Evolutionary conservation across 345 rosid genomes (phyloP).

Genomic region (Eucalyptus marginata): DNA sequence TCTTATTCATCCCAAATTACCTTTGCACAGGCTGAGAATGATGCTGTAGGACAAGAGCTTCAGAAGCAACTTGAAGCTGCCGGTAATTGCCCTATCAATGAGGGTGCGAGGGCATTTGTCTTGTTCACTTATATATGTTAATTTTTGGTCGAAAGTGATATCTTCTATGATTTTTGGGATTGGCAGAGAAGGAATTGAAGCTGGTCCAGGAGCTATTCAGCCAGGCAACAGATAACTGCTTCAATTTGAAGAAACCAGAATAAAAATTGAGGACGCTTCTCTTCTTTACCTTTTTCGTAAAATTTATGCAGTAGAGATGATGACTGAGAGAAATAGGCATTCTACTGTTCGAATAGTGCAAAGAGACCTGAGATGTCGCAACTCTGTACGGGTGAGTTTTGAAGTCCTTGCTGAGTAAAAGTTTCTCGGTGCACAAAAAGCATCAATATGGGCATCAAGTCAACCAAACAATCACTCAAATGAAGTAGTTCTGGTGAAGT

Average conservation of each 20-base stretch:
- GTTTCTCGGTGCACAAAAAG: background rate
- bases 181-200: conserved; percentile 76
- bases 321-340: background rate
- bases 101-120: background rate
- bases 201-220: conserved; percentile 77
- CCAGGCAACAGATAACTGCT: conserved; percentile 74
- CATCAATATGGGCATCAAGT: background rate
- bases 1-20: background rate
- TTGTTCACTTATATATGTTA: background rate
- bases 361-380: background rate
- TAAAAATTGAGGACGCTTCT: background rate
- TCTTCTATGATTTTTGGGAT: background rate
- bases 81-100: conserved; percentile 13
- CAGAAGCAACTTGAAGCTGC: conserved; percentile 93
- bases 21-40: conserved; percentile 64
- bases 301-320: background rate
- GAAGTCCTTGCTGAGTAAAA: background rate
- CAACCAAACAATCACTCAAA: background rate
- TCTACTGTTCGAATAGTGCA: background rate
- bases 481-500: background rate
- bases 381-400: background rate
- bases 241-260: conserved; percentile 79
- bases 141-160: background rate
- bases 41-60: conserved; percentile 75
- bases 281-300: background rate